Percentiles rank a stretch among this genome's conserved stretches.
Conservation (phyloP, 768 basidiomycete genomes). For the Coprinellus micaceus region DNA sequence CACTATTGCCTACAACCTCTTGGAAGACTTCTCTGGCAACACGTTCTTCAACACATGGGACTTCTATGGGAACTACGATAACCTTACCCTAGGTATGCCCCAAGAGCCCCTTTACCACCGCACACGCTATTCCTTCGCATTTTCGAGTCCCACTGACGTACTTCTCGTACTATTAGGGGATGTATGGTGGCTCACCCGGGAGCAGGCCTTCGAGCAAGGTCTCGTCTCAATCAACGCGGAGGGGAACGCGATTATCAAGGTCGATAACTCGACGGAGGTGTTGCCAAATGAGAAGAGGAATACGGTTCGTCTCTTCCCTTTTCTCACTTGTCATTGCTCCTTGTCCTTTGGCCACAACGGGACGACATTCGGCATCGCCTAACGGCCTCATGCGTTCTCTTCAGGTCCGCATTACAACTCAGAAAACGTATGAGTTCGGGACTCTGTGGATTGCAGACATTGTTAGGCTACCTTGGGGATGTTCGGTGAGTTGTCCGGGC, state of each 20-base stretch:
- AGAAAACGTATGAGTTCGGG: slow-evolving; percentile 37
- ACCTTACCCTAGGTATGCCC: slow-evolving; percentile 36
- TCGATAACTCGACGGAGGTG: slow-evolving; percentile 64
- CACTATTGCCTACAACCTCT: slow-evolving; percentile 28
- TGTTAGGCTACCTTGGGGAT: slow-evolving; percentile 52
- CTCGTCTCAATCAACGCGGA: slow-evolving; percentile 55
- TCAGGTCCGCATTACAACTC: slow-evolving; percentile 43
- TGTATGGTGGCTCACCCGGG: slow-evolving; percentile 46
- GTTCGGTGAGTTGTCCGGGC: slow-evolving; percentile 32
- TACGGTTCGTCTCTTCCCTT: slow-evolving; percentile 39
- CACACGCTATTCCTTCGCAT: too few relatives aligned
- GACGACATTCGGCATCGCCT: too few relatives aligned
- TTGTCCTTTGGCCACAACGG: too few relatives aligned
- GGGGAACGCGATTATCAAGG: slow-evolving; percentile 64
- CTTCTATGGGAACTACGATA: slow-evolving; percentile 46
- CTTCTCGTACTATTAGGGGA: slow-evolving; percentile 51
- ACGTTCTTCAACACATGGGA: slow-evolving; percentile 50
- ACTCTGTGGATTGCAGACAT: slow-evolving; percentile 42
- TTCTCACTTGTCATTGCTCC: too few relatives aligned
- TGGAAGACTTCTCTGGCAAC: slow-evolving; percentile 40
- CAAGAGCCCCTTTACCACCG: not conserved
- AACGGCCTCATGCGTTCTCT: too few relatives aligned
- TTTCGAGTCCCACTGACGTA: too few relatives aligned
- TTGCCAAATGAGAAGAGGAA: slow-evolving; percentile 47
- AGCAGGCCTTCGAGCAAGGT: slow-evolving; percentile 29